Conservation (phyloP, 2,329 filamentous ascomycete genomes). For the Exserohilum rostratum region DNA sequence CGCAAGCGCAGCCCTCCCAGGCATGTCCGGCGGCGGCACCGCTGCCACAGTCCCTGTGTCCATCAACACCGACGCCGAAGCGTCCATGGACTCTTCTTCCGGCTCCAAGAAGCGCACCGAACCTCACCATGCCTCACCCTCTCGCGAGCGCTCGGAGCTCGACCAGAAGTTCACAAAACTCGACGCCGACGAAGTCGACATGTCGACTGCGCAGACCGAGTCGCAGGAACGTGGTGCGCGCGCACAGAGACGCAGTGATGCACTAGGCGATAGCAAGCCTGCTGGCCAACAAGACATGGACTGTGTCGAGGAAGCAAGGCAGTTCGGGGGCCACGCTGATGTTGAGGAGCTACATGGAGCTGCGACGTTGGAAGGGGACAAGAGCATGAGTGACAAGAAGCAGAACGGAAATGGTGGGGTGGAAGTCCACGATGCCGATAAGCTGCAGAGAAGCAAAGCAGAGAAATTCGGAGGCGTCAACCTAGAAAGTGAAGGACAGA, state of each 20-base stretch:
- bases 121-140: conserved; percentile 2
- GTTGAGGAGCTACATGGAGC: conserved; percentile 16
- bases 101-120: conserved; percentile 1
- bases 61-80: conserved; percentile 8
- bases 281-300: conserved; percentile 1
- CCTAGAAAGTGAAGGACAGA: neutral
- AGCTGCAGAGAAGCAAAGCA: conserved; percentile 16
- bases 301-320: neutral
- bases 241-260: conserved; percentile 4
- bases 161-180: conserved; percentile 15
- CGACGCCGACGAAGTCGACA: conserved; percentile 11
- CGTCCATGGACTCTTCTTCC: neutral
- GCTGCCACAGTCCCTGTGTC: conserved; percentile 15
- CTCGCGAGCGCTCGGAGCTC: conserved; percentile 3
- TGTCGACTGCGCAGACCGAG: neutral
- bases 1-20: conserved; percentile 13
- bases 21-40: conserved; percentile 14
- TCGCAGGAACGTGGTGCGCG: neutral
- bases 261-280: neutral
- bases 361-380: neutral
- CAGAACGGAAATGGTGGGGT: neutral
- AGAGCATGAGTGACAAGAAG: neutral
- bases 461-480: conserved; percentile 22
- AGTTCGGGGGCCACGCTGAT: conserved; percentile 12
- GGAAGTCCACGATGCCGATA: conserved; percentile 4